Evolutionary conservation across 2,329 filamentous ascomycete genomes (phyloP), one percentile per base, ranked within the genome.

Genomic region (Colletotrichum sp.): DNA sequence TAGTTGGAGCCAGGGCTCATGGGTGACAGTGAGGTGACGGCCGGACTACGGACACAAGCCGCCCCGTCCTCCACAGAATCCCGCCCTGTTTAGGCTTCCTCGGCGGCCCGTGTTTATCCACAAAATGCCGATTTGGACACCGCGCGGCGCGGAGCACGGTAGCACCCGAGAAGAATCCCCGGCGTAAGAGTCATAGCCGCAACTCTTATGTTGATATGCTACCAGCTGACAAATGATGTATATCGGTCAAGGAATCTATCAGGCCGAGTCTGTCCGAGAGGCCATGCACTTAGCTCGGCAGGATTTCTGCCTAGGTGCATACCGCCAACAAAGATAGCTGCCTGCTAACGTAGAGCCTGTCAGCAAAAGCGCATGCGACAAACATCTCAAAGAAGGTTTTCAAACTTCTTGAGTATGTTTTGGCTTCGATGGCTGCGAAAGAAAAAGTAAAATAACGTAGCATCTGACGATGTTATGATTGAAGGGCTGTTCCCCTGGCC

Each of bases 391-490:
- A n/a, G 9, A 12, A 12, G 18, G 7, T 12, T 6, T n/a, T 12
- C 43, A 18, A 21, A 48, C 0, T 0, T 10, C 18, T 48, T 48
- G n/a, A 48, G 10, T n/a, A 13, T 21, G 43, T 3, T 3, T 48
- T 48, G 43, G 43, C 18, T 48, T 0, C 10, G 18, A 3, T n/a
- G 39, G 8, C 18, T 43, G 7, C 39, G 39, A 18, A n/a, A n/a
- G 39, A 9, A 43, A 0, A n/a, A n/a, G 39, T 9, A 18, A n/a
- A 0, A 43, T 10, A n/a, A 43, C 8, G 39, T 0, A n/a, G 39
- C 43, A 48, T 48, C 39, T 21, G 18, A 48, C n/a, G 18, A 48
- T 21, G 43, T 6, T 18, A 0, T 48, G 18, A 48, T 48, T 48
- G 43, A 48, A 48, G 43, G 18, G n/a, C 18, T n/a, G 18, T 48